A percentile compares a stretch with the other conserved stretches of the same genome.
phyloP scores from a whole-genome alignment of 805 yeast species.

The Saccharomycopsis malanga region DNA sequence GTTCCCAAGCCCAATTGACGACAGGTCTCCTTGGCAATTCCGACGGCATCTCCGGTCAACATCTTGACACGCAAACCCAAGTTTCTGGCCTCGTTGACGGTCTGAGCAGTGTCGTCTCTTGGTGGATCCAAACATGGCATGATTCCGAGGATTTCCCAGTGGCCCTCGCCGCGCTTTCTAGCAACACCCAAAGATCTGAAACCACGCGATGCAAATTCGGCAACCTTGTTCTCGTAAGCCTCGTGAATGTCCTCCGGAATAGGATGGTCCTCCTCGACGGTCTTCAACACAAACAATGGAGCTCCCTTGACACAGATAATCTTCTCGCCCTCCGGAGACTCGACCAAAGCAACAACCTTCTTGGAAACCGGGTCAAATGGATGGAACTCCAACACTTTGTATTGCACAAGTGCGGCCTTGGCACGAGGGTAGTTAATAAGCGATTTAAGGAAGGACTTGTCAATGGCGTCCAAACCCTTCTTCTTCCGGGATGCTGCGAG shows the following conservation, averaged over 20 bases:
- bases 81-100: constrained; percentile 83
- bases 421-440: constrained; percentile 86
- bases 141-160: constrained; percentile 96
- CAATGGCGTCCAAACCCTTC: constrained; percentile 97
- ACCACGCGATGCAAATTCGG: constrained; percentile 97
- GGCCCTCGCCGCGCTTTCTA: constrained; percentile 96
- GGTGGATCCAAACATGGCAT: constrained; percentile 99
- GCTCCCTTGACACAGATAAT: constrained; percentile 97
- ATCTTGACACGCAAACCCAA: constrained; percentile 94
- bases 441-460: constrained; percentile 92
- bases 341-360: constrained; percentile 92
- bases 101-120: constrained; percentile 95
- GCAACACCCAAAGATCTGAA: constrained; percentile 98
- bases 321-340: constrained; percentile 93
- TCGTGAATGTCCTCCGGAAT: constrained; percentile 89
- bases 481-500: constrained; percentile 96
- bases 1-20: constrained; percentile 96
- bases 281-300: constrained; percentile 91
- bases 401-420: constrained; percentile 84
- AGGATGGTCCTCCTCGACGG: constrained; percentile 96
- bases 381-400: constrained; percentile 92
- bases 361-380: constrained; percentile 97
- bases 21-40: constrained; percentile 97
- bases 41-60: constrained; percentile 99
- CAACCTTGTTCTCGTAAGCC: constrained; percentile 94